Percentiles rank a stretch among this genome's conserved stretches.
phyloP scores from a whole-genome alignment of 192 early-diverging fungal genomes.

The Cladochytrium replicatum region DNA sequence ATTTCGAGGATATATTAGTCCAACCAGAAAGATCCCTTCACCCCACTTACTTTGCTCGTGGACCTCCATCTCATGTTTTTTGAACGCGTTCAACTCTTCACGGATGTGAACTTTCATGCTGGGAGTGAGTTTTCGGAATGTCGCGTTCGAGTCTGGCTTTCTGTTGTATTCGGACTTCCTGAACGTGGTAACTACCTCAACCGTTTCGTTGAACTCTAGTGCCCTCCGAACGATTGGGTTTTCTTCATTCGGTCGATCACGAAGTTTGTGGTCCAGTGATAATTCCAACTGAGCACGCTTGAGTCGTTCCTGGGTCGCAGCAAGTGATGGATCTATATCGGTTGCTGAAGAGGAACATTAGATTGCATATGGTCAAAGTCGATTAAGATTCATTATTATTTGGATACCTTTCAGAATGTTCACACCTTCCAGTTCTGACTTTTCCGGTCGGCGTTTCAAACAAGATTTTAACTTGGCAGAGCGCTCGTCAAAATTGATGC shows the following conservation, averaged over 20 bases:
- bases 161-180: slow-evolving; percentile 75
- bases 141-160: slow-evolving; percentile 69
- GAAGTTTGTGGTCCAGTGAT: slow-evolving; percentile 32
- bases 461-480: slow-evolving; percentile 26
- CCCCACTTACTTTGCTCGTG: slow-evolving; percentile 48
- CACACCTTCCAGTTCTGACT: slow-evolving; percentile 31
- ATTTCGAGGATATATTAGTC: no score
- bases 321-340: slow-evolving; percentile 27
- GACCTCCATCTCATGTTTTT: slow-evolving; percentile 82
- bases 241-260: slow-evolving; percentile 32
- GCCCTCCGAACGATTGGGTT: slow-evolving; percentile 17
- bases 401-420: slow-evolving; percentile 41
- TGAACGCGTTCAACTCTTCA: slow-evolving; percentile 91
- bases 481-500: slow-evolving; percentile 20
- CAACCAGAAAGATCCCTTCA: neutral
- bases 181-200: slow-evolving; percentile 51
- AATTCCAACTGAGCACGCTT: slow-evolving; percentile 31
- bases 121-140: slow-evolving; percentile 74
- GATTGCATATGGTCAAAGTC: neutral
- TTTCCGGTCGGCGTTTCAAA: slow-evolving; percentile 42
- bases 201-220: slow-evolving; percentile 42
- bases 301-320: slow-evolving; percentile 32
- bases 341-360: slow-evolving; percentile 1
- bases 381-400: neutral
- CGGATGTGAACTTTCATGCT: slow-evolving; percentile 78